These are phyloP conservation scores for Abelmoschus esculentus DNA, from an alignment of 345 rosid species.

Conservation along the genomic window DNA sequence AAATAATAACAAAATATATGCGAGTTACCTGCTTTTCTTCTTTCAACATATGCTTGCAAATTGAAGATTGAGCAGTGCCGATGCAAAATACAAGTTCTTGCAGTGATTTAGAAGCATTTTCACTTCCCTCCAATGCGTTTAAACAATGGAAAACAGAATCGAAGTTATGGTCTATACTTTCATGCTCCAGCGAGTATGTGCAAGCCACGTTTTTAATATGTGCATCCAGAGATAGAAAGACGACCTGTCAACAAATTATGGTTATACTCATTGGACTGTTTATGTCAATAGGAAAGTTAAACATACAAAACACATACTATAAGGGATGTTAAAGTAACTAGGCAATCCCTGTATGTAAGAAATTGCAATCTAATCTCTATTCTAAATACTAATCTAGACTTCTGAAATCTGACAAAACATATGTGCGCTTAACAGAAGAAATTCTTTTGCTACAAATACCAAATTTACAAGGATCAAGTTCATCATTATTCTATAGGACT, in stretches of 20 bases:
- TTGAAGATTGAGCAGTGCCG: slow-evolving; percentile 43
- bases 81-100: slow-evolving; percentile 43
- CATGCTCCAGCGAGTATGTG: slow-evolving; percentile 66
- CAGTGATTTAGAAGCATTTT: slow-evolving; percentile 22
- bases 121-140: slow-evolving; percentile 21
- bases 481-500: no score
- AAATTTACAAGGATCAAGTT: no score
- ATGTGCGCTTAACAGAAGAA: slow-evolving; percentile 32
- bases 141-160: slow-evolving; percentile 30
- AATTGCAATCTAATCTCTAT: no score
- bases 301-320: background rate
- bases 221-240: slow-evolving; percentile 51
- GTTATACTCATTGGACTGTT: slow-evolving; percentile 6
- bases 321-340: background rate
- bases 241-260: slow-evolving; percentile 41
- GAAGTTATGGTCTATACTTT: slow-evolving; percentile 42
- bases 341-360: background rate
- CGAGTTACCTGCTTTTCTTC: slow-evolving; percentile 72
- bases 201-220: slow-evolving; percentile 45
- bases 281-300: background rate
- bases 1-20: background rate
- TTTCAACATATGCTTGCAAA: slow-evolving; percentile 64
- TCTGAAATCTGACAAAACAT: background rate
- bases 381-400: no score
- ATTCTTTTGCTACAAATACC: slow-evolving; percentile 4